phyloP scores from a whole-genome alignment of 2,329 filamentous ascomycete species.

The Cladosporium sp. region DNA sequence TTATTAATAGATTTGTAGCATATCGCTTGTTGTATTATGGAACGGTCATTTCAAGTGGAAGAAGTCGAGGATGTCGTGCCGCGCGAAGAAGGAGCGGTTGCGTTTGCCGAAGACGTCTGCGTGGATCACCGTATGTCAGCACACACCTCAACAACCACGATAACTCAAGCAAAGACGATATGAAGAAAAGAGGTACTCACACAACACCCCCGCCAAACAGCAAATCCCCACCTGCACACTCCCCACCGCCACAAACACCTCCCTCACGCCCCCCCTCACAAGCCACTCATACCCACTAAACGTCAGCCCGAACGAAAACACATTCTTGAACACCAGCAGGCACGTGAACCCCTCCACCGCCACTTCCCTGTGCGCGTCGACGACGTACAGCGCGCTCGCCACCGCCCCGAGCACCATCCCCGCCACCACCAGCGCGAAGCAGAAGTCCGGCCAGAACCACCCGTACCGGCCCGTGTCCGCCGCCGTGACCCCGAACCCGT shows the following conservation, averaged over 20 bases:
- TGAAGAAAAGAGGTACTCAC: slow-evolving; percentile 49
- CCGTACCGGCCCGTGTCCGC: slow-evolving; percentile 56
- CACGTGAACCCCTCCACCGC: slow-evolving; percentile 85
- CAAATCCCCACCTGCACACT: slow-evolving; percentile 75
- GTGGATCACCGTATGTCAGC: not conserved
- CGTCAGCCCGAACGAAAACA: slow-evolving; percentile 82
- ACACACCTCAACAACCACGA: not conserved
- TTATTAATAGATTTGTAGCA: too few species aligned
- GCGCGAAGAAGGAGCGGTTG: slow-evolving; percentile 66
- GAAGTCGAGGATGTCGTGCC: slow-evolving; percentile 62
- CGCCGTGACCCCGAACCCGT: slow-evolving; percentile 73
- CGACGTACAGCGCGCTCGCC: slow-evolving; percentile 77
- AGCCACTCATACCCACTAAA: slow-evolving; percentile 84
- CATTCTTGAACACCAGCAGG: slow-evolving; percentile 88
- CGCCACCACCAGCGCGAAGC: slow-evolving; percentile 76
- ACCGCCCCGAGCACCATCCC: slow-evolving; percentile 92
- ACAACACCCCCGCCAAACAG: slow-evolving; percentile 65
- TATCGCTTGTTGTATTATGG: not conserved
- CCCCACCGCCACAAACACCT: slow-evolving; percentile 64
- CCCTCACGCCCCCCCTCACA: slow-evolving; percentile 52
- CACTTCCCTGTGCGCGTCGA: slow-evolving; percentile 84
- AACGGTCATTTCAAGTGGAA: slow-evolving; percentile 3
- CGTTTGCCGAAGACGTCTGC: slow-evolving; percentile 73
- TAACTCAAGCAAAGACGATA: not conserved
- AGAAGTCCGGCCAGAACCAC: slow-evolving; percentile 70